Evolutionary conservation across 139 green algal genomes (phyloP).

Genomic region (Pseudopediastrum boryanum): DNA sequence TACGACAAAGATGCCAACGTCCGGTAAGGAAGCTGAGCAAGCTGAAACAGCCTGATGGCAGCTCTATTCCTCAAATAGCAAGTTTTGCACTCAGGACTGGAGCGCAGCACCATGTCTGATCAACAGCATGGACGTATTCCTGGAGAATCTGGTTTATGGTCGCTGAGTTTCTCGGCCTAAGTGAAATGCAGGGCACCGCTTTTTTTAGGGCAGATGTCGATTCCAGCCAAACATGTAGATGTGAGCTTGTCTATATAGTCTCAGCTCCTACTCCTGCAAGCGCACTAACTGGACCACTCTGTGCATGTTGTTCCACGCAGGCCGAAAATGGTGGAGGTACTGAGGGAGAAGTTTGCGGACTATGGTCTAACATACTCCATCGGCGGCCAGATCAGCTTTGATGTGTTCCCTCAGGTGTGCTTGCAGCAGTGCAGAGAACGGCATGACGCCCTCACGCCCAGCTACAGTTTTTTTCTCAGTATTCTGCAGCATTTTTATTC

Average conservation of each 20-base stretch:
- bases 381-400: slow-evolving; percentile 98
- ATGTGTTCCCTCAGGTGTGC: slow-evolving; percentile 87
- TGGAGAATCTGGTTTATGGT: no score
- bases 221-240: no score
- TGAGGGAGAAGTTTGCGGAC: slow-evolving; percentile 90
- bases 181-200: no score
- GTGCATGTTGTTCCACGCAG: no score
- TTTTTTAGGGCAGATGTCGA: neutral
- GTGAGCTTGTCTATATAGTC: no score
- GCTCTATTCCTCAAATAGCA: slow-evolving; percentile 2
- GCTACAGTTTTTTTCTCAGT: neutral
- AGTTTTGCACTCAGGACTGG: no score
- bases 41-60: neutral
- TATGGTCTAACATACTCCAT: slow-evolving; percentile 93
- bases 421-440: neutral
- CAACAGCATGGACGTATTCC: no score
- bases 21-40: slow-evolving; percentile 42
- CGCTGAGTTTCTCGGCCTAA: no score
- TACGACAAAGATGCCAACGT: slow-evolving; percentile 82
- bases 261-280: no score
- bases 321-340: slow-evolving; percentile 83
- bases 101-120: no score
- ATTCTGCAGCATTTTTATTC: neutral
- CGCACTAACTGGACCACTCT: no score
- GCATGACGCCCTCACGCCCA: neutral